Conservation (phyloP, 148 eudicot species). For the Linanthus parryae region DNA sequence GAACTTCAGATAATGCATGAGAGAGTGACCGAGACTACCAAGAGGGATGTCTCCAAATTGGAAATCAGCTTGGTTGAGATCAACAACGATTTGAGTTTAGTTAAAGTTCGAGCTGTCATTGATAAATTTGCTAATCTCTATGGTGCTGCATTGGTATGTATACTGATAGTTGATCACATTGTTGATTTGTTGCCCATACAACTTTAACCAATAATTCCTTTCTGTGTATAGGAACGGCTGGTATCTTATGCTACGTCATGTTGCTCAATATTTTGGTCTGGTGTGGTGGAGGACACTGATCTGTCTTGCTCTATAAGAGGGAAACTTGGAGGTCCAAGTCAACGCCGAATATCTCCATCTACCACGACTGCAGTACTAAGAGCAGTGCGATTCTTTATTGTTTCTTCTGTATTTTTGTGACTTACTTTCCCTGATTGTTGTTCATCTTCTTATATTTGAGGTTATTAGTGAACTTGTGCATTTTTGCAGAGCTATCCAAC, state of each 20-base stretch:
- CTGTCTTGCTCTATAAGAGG: constrained; percentile 77
- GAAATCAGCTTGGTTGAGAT: constrained; percentile 16
- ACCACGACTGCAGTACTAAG: constrained; percentile 58
- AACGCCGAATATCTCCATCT: constrained; percentile 64
- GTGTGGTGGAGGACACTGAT: constrained; percentile 27
- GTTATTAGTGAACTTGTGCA: too few relatives aligned
- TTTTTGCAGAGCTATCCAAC: too few relatives aligned
- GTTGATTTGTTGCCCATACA: constrained; percentile 2
- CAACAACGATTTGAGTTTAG: constrained; percentile 17
- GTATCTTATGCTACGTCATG: constrained; percentile 53
- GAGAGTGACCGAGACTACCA: constrained; percentile 21
- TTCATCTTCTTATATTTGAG: too few relatives aligned
- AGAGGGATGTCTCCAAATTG: constrained; percentile 19
- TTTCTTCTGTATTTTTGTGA: too few relatives aligned
- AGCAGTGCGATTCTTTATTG: constrained; percentile 81
- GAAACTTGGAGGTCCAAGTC: constrained; percentile 94
- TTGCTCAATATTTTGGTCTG: constrained; percentile 65
- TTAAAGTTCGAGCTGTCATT: constrained; percentile 19
- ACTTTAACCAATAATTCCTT: neutral
- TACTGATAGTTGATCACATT: neutral
- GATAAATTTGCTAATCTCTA: constrained; percentile 42
- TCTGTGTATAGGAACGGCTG: constrained; percentile 53
- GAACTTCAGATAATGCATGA: constrained; percentile 67
- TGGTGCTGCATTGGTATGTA: constrained; percentile 53
- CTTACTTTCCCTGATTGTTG: too few relatives aligned